Conservation (phyloP, 2,329 filamentous ascomycete species). For the Allantophomopsis cytisporea region DNA sequence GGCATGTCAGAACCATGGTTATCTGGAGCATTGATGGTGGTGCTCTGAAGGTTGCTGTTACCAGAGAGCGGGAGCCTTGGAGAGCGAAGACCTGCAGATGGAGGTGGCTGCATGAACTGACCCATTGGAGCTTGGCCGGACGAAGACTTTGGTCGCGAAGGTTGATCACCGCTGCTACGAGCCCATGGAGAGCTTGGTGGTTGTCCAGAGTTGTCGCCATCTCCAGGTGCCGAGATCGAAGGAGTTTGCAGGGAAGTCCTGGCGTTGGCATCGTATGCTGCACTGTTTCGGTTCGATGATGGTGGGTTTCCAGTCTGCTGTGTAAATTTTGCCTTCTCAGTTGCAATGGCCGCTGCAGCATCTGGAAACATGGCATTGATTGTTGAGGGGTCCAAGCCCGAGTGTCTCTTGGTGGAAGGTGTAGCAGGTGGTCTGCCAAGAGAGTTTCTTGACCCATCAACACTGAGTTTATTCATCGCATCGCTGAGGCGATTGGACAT, state of each 20-base stretch:
- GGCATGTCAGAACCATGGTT: slow-evolving; percentile 59
- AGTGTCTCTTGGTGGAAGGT: slow-evolving; percentile 76
- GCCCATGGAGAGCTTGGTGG: slow-evolving; percentile 76
- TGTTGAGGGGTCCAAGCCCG: slow-evolving; percentile 80
- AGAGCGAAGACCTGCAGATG: slow-evolving; percentile 64
- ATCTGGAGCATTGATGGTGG: slow-evolving; percentile 64
- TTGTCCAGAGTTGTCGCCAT: slow-evolving; percentile 44
- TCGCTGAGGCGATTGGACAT: slow-evolving; percentile 95
- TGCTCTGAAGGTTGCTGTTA: slow-evolving; percentile 66
- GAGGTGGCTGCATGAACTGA: slow-evolving; percentile 77
- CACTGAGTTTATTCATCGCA: slow-evolving; percentile 89
- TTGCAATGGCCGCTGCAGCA: slow-evolving; percentile 94
- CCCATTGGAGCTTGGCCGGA: slow-evolving; percentile 79
- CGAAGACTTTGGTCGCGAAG: slow-evolving; percentile 61
- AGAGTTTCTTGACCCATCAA: slow-evolving; percentile 78
- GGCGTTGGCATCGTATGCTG: slow-evolving; percentile 57
- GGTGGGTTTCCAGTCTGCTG: slow-evolving; percentile 86
- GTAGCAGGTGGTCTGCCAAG: slow-evolving; percentile 69
- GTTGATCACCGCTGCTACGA: slow-evolving; percentile 31
- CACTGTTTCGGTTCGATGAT: slow-evolving; percentile 85
- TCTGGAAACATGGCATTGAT: slow-evolving; percentile 99
- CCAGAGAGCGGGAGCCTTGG: slow-evolving; percentile 57
- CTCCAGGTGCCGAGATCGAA: slow-evolving; percentile 57
- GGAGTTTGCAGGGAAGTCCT: slow-evolving; percentile 53
- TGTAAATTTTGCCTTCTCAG: slow-evolving; percentile 94